phyloP scores from a whole-genome alignment of 495 filamentous ascomycete genomes.

The Viridothelium virens region DNA sequence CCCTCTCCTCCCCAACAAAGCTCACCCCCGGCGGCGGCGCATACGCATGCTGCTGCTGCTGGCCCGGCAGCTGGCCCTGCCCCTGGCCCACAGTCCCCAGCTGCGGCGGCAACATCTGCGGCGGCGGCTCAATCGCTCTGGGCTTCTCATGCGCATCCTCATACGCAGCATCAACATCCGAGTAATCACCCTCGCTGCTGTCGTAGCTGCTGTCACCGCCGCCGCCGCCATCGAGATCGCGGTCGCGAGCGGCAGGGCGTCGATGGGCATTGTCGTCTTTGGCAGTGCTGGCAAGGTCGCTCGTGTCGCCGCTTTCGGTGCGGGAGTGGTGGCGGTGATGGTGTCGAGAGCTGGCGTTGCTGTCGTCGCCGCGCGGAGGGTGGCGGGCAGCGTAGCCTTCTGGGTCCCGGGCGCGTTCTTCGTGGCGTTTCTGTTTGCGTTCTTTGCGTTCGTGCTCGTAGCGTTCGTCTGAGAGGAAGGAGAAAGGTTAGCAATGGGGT shows the following conservation, averaged over 20 bases:
- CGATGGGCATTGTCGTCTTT: background rate
- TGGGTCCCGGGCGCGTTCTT: conserved; percentile 17
- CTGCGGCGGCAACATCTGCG: conserved; percentile 2
- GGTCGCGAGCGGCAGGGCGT: background rate
- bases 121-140: conserved; percentile 5
- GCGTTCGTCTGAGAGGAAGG: conserved; percentile 19
- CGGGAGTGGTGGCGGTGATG: conserved; percentile 1
- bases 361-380: background rate
- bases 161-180: background rate
- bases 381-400: background rate
- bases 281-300: background rate
- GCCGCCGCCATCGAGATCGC: background rate
- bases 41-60: background rate
- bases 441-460: conserved; percentile 32
- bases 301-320: background rate
- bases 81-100: background rate
- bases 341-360: background rate
- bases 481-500: background rate
- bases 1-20: background rate
- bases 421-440: conserved; percentile 19
- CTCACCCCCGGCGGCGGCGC: background rate
- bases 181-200: background rate
- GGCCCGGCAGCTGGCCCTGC: background rate
- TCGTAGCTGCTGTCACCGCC: background rate
- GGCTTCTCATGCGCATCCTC: background rate